Base-by-base conservation (phyloP, 2,329 filamentous ascomycete genomes). In the Chalaropsis thielavioides region DNA sequence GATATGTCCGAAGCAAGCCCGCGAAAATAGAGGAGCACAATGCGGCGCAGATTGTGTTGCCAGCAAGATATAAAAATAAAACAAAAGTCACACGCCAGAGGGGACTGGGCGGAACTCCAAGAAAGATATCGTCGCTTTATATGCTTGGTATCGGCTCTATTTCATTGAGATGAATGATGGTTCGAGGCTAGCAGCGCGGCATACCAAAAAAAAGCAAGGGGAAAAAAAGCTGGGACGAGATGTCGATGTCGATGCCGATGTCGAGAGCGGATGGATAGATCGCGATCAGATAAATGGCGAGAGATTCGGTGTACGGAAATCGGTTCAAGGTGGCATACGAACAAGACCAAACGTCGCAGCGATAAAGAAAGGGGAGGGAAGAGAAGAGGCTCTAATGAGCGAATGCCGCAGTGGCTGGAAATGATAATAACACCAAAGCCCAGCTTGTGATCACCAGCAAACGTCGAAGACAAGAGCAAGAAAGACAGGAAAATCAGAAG, bases 361-460 rank as follows among this genome's bases (percentile, higher is more conserved):
- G 40, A 49, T 5, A 35, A 49, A 35, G 31, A 56, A 24, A 11
- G 31, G 10, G 11, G 31, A 56, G 31, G 31, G 31, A 13, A 38
- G 31, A 17, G 24, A 44, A 24, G 15, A 24, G 19, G 17, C 59
- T 11, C 19, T 24, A 27, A 61, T 51, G 46, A 24, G 22, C 31
- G 31, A 58, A 8, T 35, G 27, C 54, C 17, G n/a, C 54, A 35
- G 54, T 17, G 31, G 54, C n/a, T 22, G 19, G 2, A 58, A 58
- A 58, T 15, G 27, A 51, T 10, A 51, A 22, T 41, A 60, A 22
- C 31, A 43, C 41, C 24, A 46, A 61, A 22, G 6, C 22, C 38
- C 38, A 44, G 59, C 59, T 61, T 43, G 38, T 46, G 41, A 61
- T 61, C 54, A 62, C 19, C 41, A 43, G 43, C 35, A 38, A 62